These are phyloP conservation scores for Russula foetens DNA, from an alignment of 768 basidiomycete genomes.

Conservation along the genomic window DNA sequence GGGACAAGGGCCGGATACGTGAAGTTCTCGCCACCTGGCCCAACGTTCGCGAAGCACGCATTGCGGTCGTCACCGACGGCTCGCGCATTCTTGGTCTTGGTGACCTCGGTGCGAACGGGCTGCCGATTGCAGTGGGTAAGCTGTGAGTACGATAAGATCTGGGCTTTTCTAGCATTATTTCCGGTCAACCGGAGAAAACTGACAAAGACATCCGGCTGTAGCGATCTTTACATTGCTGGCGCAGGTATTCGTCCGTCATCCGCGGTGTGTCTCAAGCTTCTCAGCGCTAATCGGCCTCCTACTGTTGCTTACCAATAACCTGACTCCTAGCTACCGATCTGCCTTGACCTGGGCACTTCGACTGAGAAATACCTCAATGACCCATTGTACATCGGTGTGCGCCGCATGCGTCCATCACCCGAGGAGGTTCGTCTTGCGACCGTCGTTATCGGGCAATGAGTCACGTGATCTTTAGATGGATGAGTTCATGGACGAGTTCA, in stretches of 20 bases:
- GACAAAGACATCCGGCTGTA: neutral
- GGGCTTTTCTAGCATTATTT: neutral
- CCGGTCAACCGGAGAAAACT: neutral
- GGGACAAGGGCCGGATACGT: conserved; percentile 76
- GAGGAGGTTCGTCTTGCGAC: conserved; percentile 24
- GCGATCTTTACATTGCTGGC: conserved; percentile 9
- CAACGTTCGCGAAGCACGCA: conserved; percentile 62
- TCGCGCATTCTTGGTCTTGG: conserved; percentile 87
- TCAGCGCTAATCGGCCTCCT: neutral
- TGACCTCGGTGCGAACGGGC: conserved; percentile 74
- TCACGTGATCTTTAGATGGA: conserved; percentile 54
- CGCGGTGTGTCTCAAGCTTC: conserved; percentile 37
- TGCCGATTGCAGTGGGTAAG: conserved; percentile 87
- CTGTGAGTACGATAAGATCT: conserved; percentile 33
- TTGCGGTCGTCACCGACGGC: conserved; percentile 89
- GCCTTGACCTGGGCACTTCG: conserved; percentile 85
- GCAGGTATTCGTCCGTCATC: conserved; percentile 65
- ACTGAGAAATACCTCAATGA: conserved; percentile 73
- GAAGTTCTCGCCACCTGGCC: conserved; percentile 69
- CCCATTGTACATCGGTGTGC: conserved; percentile 83
- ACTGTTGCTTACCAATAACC: neutral
- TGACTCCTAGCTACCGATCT: conserved; percentile 44
- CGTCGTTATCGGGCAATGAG: conserved; percentile 25
- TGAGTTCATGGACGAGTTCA: conserved; percentile 90
- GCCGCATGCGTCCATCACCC: conserved; percentile 28